Percentiles rank a stretch among this genome's conserved stretches.
Conservation (phyloP, 2,329 filamentous ascomycete species). For the Parastagonospora avenae region DNA sequence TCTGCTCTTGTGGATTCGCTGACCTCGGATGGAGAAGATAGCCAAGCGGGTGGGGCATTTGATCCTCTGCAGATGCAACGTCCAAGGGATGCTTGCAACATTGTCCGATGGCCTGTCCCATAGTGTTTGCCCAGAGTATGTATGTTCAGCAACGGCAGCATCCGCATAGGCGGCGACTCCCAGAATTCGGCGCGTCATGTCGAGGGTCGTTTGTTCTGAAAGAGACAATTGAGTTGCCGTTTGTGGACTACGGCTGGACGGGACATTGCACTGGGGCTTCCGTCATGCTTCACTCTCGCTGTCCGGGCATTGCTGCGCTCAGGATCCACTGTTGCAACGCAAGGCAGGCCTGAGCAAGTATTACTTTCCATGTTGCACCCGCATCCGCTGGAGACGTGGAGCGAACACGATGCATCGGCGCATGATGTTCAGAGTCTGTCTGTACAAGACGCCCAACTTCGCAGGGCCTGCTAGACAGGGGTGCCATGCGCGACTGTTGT, state of each 20-base stretch:
- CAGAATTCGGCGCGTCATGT: background rate
- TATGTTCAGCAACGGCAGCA: background rate
- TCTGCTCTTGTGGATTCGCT: constrained; percentile 12
- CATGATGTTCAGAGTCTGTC: constrained; percentile 14
- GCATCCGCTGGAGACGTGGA: constrained; percentile 26
- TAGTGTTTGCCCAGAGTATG: background rate
- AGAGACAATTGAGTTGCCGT: background rate
- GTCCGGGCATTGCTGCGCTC: constrained; percentile 7
- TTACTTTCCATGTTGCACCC: constrained; percentile 37
- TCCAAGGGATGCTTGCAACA: background rate
- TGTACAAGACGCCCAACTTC: background rate
- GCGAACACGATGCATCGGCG: constrained; percentile 19
- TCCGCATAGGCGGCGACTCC: too few species aligned
- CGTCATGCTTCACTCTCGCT: constrained; percentile 24
- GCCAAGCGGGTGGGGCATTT: constrained; percentile 7
- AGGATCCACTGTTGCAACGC: background rate
- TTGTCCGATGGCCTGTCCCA: background rate
- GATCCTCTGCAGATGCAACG: constrained; percentile 9
- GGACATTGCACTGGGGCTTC: constrained; percentile 4
- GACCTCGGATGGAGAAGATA: constrained; percentile 14
- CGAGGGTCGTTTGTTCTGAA: too few species aligned
- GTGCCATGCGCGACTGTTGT: constrained; percentile 45
- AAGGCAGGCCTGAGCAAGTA: constrained; percentile 23
- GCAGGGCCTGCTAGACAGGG: constrained; percentile 22
- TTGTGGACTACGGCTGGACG: background rate